These are phyloP conservation scores for Phytophthora podocarpi DNA, from an alignment of 352 stramenopile genomes.

Conservation along the genomic window DNA sequence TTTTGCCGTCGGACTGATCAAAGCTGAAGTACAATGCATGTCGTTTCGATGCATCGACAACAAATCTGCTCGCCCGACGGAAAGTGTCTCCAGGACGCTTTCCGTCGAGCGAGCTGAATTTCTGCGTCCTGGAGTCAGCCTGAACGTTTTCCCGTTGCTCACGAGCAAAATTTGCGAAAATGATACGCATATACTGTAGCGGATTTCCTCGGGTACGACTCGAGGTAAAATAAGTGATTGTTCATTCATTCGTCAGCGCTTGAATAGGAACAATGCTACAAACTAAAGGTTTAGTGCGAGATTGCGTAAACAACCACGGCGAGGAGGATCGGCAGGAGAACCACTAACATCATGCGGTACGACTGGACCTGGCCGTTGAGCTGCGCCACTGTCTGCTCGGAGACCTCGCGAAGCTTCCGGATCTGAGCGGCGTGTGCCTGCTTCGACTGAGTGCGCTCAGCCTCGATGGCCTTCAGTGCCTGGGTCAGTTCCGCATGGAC, in stretches of 20 bases:
- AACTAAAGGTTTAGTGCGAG: constrained; percentile 41
- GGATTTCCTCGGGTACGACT: no score
- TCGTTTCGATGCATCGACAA: no score
- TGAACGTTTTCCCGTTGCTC: no score
- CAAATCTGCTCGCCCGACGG: no score
- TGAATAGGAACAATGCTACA: constrained; percentile 5
- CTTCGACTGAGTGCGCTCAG: constrained; percentile 35
- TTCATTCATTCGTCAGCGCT: neutral
- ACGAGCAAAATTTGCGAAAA: no score
- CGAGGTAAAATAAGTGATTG: constrained; percentile 14
- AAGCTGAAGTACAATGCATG: no score
- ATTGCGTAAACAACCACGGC: constrained; percentile 58
- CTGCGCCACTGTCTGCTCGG: constrained; percentile 29
- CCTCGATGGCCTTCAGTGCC: constrained; percentile 26
- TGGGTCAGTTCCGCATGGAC: constrained; percentile 49
- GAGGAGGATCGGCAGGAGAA: constrained; percentile 59
- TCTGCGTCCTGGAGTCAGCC: no score
- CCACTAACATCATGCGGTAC: constrained; percentile 62
- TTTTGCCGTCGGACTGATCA: no score
- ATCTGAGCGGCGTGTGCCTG: constrained; percentile 49
- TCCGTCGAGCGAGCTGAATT: no score
- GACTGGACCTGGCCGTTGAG: constrained; percentile 51
- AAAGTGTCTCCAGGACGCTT: no score
- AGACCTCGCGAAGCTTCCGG: constrained; percentile 41
- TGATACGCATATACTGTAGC: no score